phyloP scores from a whole-genome alignment of 805 yeast genomes.

The Yarrowia porcina region DNA sequence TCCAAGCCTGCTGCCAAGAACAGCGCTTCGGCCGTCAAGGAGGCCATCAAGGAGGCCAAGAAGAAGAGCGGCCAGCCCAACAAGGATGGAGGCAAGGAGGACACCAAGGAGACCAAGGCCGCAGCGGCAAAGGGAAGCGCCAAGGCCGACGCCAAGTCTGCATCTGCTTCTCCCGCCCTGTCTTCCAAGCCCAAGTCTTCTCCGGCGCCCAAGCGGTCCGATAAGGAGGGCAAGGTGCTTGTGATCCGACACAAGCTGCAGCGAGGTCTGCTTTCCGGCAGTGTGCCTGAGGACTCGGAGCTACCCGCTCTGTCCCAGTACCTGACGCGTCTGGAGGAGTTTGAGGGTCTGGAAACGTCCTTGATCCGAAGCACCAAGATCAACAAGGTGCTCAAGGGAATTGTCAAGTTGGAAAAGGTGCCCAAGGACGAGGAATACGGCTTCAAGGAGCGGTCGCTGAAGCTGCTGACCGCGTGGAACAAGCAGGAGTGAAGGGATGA shows the following conservation, averaged over 20 bases:
- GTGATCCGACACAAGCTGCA: constrained; percentile 38
- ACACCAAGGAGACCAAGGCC: background rate
- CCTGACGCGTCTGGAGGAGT: constrained; percentile 34
- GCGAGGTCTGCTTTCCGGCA: constrained; percentile 25
- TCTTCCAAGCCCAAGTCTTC: constrained; percentile 24
- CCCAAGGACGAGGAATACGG: constrained; percentile 36
- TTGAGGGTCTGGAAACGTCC: constrained; percentile 35
- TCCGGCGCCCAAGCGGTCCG: constrained; percentile 24
- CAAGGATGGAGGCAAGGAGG: background rate
- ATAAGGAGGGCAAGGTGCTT: constrained; percentile 31
- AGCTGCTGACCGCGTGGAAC: constrained; percentile 30
- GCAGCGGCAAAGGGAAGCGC: background rate
- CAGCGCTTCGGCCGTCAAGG: constrained; percentile 7
- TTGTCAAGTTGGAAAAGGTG: constrained; percentile 34
- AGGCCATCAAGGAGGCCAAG: constrained; percentile 8
- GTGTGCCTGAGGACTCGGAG: constrained; percentile 31
- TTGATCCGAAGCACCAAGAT: constrained; percentile 38
- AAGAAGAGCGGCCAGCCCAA: background rate
- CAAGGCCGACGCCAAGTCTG: constrained; percentile 14
- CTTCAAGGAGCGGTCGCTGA: constrained; percentile 34
- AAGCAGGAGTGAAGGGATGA: background rate
- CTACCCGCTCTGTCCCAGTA: constrained; percentile 32
- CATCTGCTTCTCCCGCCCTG: constrained; percentile 1
- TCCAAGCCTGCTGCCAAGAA: background rate
- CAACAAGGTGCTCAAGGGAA: constrained; percentile 38